Conservation (phyloP, 2,329 filamentous ascomycete genomes). For the Fusarium protoensiforme region DNA sequence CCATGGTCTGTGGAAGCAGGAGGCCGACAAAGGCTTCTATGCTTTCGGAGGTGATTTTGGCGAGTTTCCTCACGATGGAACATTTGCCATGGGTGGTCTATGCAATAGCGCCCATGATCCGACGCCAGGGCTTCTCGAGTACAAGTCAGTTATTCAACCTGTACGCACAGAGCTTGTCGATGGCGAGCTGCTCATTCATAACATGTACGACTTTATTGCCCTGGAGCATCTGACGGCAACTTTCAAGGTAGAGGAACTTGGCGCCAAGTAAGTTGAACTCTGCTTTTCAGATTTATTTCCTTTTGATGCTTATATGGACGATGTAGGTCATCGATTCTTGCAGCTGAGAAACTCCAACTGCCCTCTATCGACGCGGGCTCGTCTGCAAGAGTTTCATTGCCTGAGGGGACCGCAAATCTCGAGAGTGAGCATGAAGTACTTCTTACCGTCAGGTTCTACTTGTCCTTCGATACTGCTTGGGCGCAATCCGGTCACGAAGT, state of each 20-base stretch:
- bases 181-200: background rate
- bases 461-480: background rate
- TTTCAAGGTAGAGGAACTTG: background rate
- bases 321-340: background rate
- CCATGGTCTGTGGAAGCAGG: slow-evolving; percentile 46
- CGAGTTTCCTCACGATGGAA: slow-evolving; percentile 68
- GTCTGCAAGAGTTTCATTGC: background rate
- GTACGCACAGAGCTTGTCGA: background rate
- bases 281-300: rapidly evolving
- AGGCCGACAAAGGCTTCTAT: background rate
- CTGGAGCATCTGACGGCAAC: background rate
- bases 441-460: background rate
- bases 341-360: background rate
- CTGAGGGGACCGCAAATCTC: background rate
- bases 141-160: background rate
- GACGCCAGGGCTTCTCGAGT: background rate
- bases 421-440: background rate
- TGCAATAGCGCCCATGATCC: slow-evolving; percentile 33
- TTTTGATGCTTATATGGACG: background rate
- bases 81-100: slow-evolving; percentile 68
- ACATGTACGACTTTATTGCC: background rate
- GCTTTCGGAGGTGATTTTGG: slow-evolving; percentile 72
- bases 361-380: background rate
- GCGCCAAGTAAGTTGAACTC: rapidly evolving
- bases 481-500: background rate